A percentile compares a stretch with the other conserved stretches of the same genome.
phyloP scores from a whole-genome alignment of 2,329 filamentous ascomycete species.

The Ambrosiella beaveri region DNA sequence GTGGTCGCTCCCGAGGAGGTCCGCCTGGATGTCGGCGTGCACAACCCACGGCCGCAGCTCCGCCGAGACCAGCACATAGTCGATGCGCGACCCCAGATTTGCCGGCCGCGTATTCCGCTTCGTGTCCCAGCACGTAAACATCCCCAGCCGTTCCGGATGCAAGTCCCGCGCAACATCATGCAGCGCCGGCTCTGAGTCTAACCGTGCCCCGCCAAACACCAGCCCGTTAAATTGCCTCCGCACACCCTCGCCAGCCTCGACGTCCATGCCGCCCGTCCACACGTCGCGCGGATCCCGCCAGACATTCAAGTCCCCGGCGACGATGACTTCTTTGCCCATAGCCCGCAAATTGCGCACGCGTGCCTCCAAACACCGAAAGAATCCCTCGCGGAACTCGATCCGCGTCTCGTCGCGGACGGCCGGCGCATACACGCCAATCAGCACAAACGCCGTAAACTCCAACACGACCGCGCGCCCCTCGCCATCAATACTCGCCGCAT shows the following conservation, averaged over 20 bases:
- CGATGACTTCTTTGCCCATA: conserved; percentile 67
- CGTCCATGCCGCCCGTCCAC: conserved; percentile 49
- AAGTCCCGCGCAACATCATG: conserved; percentile 74
- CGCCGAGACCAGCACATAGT: conserved; percentile 75
- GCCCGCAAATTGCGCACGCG: conserved; percentile 69
- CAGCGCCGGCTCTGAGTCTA: conserved; percentile 37
- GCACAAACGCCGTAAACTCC: conserved; percentile 87
- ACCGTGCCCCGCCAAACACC: conserved; percentile 46
- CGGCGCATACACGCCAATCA: conserved; percentile 83
- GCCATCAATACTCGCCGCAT: conserved; percentile 36
- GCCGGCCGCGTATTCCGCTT: conserved; percentile 89
- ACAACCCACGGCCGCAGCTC: conserved; percentile 66
- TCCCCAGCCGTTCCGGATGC: conserved; percentile 61
- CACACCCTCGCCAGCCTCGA: conserved; percentile 53
- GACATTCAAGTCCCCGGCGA: conserved; percentile 83
- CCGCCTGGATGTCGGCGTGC: conserved; percentile 77
- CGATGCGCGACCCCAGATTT: conserved; percentile 83
- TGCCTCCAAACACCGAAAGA: conserved; percentile 62
- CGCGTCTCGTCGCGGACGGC: conserved; percentile 73
- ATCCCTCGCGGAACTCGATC: conserved; percentile 65
- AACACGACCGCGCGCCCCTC: conserved; percentile 84
- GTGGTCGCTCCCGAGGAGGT: conserved; percentile 86
- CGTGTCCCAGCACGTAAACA: conserved; percentile 97
- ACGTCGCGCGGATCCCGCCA: conserved; percentile 52
- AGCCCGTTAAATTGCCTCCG: conserved; percentile 73